A percentile compares a stretch with the other conserved stretches of the same genome.
These are phyloP conservation scores for Royoungia palumana DNA, from an alignment of 768 basidiomycete species.

Conservation along the genomic window DNA sequence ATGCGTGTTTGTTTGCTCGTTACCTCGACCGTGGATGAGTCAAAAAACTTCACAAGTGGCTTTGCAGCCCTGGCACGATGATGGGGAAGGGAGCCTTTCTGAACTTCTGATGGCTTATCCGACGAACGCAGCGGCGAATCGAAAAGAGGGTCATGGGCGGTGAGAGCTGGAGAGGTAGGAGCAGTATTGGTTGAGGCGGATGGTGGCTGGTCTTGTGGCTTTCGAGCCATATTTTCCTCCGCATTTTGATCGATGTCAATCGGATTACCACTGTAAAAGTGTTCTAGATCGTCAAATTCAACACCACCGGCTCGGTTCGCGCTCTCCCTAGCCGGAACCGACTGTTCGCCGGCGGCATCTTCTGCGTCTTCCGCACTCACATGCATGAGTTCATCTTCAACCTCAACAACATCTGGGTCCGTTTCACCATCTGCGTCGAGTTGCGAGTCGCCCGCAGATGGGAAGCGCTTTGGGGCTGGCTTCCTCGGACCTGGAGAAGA, in stretches of 20 bases:
- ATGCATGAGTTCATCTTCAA: conserved; percentile 33
- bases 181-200: not conserved
- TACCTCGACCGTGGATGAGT: conserved; percentile 30
- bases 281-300: conserved; percentile 29
- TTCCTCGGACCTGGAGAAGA: conserved; percentile 28
- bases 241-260: conserved; percentile 30
- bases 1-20: conserved; percentile 39
- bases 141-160: conserved; percentile 28
- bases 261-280: conserved; percentile 27
- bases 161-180: conserved; percentile 11
- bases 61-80: conserved; percentile 51
- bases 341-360: conserved; percentile 3
- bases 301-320: conserved; percentile 7
- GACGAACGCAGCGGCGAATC: conserved; percentile 20
- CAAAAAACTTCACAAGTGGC: conserved; percentile 52
- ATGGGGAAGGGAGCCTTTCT: conserved; percentile 18
- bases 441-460: conserved; percentile 29
- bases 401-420: conserved; percentile 37
- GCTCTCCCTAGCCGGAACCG: conserved; percentile 2
- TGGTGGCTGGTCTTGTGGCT: conserved; percentile 1
- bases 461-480: conserved; percentile 11
- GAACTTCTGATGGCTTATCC: conserved; percentile 7
- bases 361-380: conserved; percentile 19
- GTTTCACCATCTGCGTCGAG: conserved; percentile 32
- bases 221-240: conserved; percentile 15